Percentiles rank a stretch among this genome's conserved stretches.
These are phyloP conservation scores for Pleurotus salmoneostramineus DNA, from an alignment of 768 basidiomycete genomes.

Conservation along the genomic window DNA sequence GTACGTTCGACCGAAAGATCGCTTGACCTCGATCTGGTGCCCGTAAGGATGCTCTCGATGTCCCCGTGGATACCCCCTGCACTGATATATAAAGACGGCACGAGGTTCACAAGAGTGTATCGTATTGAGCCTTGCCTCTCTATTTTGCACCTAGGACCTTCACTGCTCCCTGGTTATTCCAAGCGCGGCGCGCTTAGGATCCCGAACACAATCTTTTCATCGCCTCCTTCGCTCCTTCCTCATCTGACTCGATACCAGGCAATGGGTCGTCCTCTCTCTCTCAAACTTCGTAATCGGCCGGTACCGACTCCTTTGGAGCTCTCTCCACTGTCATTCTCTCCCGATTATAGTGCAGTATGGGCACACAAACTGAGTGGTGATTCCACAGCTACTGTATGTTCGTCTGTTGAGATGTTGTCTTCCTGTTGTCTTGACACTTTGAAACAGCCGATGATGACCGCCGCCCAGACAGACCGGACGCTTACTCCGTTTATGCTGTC, in stretches of 20 bases:
- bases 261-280: background rate
- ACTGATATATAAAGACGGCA: background rate
- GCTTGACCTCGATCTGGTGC: background rate
- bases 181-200: constrained; percentile 1
- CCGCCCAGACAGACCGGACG: background rate
- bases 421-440: background rate
- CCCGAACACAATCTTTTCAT: background rate
- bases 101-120: background rate
- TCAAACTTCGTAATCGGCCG: constrained; percentile 5
- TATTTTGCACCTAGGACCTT: background rate
- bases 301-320: constrained; percentile 3
- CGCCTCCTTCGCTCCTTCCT: background rate
- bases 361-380: background rate
- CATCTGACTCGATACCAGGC: background rate
- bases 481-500: constrained; percentile 5
- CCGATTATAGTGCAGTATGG: background rate
- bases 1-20: background rate
- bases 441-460: background rate
- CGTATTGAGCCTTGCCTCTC: background rate
- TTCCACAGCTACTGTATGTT: background rate
- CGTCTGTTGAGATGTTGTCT: background rate
- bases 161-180: background rate
- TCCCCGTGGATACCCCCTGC: background rate
- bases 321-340: background rate
- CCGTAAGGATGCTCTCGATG: background rate